Evolutionary conservation across 192 early-diverging fungal genomes (phyloP).

Genomic region (Podila epigama): DNA sequence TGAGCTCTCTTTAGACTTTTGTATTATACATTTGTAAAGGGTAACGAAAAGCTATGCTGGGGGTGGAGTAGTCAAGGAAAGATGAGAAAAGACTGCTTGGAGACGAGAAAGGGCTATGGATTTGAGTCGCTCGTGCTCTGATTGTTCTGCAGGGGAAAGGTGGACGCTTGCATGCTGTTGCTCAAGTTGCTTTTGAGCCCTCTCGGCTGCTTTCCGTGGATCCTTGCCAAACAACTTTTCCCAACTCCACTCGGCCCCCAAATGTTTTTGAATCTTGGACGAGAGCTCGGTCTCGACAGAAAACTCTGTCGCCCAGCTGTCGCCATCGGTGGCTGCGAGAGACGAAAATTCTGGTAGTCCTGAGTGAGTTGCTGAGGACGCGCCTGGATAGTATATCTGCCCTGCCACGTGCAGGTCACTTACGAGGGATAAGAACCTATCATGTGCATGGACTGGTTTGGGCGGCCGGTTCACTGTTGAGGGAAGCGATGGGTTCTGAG

Average conservation of each 20-base stretch:
- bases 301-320: constrained; percentile 26
- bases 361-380: constrained; percentile 17
- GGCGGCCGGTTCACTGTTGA: not conserved
- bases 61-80: constrained; percentile 12
- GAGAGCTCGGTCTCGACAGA: not conserved
- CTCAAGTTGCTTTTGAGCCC: not conserved
- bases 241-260: constrained; percentile 46
- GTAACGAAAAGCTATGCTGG: too few species aligned
- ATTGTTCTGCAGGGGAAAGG: not conserved
- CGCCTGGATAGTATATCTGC: constrained; percentile 37
- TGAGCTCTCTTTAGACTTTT: too few species aligned
- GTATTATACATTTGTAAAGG: too few species aligned
- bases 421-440: constrained; percentile 29
- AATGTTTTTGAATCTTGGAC: not conserved
- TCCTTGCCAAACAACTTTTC: constrained; percentile 43
- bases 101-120: constrained; percentile 32
- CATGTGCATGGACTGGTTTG: constrained; percentile 12
- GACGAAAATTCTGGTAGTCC: not conserved
- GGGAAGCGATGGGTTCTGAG: not conserved
- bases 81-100: constrained; percentile 37
- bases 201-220: constrained; percentile 6
- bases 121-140: constrained; percentile 20
- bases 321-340: not conserved
- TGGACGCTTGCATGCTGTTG: not conserved
- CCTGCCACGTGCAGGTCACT: constrained; percentile 34